Evolutionary conservation across 2,329 filamentous ascomycete genomes (phyloP), one percentile per base, ranked within the genome.

Genomic region (Rhinocladiella mackenziei): DNA sequence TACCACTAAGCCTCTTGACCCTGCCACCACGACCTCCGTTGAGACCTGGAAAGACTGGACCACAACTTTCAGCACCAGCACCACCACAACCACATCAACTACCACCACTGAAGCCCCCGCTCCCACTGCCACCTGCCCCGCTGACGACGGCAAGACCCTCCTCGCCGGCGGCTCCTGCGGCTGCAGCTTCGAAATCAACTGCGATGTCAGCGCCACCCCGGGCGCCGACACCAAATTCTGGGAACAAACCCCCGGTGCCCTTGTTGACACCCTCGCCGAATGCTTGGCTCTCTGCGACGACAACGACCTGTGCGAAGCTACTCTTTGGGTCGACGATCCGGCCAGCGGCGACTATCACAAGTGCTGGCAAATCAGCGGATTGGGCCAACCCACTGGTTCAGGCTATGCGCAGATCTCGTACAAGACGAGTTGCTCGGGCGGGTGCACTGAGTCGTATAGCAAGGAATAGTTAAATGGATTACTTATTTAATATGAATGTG

Each of bases 321-420:
- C 44, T 30, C 31, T 51, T 14, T 51, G 48, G 48, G 38, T 42
- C 25, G 47, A 50, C 26, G 48, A 48, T 11, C 3, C 39, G 0
- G 19, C 35, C 26, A 36, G 20, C 32, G n/a, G 25, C 32, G 47
- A 50, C 37, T 50, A 50, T 42, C 47, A 45, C 29, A 15, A 42
- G 19, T 50, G 47, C 47, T 50, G 42, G 41, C 47, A 50, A 30
- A 38, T 35, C 35, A 48, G 30, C 31, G 43, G 30, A 11, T 44
- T 51, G 13, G 35, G 36, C 15, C 15, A 10, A 8, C 23, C 37
- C 14, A 39, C 28, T 14, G 39, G 36, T n/a, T 13, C 39, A 10
- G 48, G 48, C 25, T 22, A 37, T 23, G 48, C 37, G 20, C 39
- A 51, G 31, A 46, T 51, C 48, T 47, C 43, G 9, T 51, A 51